A percentile compares a stretch with the other conserved stretches of the same genome.
Evolutionary conservation across 805 yeast species (phyloP).

Genomic region (Metschnikowia gelsemii): DNA sequence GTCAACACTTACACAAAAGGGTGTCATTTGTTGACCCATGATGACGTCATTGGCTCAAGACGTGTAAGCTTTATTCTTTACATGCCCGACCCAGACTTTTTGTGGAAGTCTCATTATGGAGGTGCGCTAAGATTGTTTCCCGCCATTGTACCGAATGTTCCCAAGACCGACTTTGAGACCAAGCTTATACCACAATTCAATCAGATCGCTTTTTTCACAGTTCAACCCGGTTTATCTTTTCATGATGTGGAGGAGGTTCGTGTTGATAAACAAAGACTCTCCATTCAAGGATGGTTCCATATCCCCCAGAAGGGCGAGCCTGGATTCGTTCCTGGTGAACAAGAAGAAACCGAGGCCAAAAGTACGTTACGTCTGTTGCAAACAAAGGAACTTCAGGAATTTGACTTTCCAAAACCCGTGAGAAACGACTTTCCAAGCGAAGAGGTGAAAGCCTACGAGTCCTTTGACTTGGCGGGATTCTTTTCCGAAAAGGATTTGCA

Average conservation of each 20-base stretch:
- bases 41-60: constrained; percentile 95
- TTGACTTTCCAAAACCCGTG: constrained; percentile 72
- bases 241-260: constrained; percentile 98
- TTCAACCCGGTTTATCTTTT: constrained; percentile 93
- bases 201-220: constrained; percentile 93
- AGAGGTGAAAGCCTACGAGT: constrained; percentile 36
- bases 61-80: constrained; percentile 90
- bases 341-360: constrained; percentile 69
- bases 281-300: constrained; percentile 99
- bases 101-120: constrained; percentile 91
- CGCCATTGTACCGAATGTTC: constrained; percentile 84
- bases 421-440: constrained; percentile 43
- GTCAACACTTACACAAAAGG: constrained; percentile 89
- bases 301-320: constrained; percentile 92
- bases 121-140: constrained; percentile 89
- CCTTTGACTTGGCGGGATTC: constrained; percentile 6
- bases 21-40: constrained; percentile 92
- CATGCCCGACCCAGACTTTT: constrained; percentile 85
- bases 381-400: constrained; percentile 71
- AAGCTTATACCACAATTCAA: constrained; percentile 90
- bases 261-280: constrained; percentile 84
- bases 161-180: constrained; percentile 68
- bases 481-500: constrained; percentile 40
- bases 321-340: constrained; percentile 81
- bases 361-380: constrained; percentile 80